Evolutionary conservation across 208 protist species (phyloP), one percentile per base, ranked within the genome.

Genomic region (Trypanosomatidae sp.): DNA sequence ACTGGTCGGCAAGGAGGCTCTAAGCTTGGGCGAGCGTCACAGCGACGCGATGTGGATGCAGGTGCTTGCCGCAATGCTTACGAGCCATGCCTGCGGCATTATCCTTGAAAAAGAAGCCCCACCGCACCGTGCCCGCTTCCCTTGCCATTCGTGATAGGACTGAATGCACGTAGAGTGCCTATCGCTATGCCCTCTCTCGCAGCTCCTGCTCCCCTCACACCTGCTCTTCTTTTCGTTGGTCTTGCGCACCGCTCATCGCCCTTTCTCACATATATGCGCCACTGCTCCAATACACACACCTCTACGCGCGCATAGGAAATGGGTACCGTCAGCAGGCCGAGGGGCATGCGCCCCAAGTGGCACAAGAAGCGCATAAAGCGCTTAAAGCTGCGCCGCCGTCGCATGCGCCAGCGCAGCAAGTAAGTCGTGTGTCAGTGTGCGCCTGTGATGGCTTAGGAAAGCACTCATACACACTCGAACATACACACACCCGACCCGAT

Each of bases 281-380:
- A 49, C 12, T 65, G 15, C 39, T 15, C 60, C 28, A 65, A 65
- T 33, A 46, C 60, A 44, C 60, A 65, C 30, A 65, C 60, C 36
- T 25, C 28, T 3, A 19, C 19, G 10, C 60, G 25, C 9, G 17
- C 60, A 44, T 30, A 71, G 46, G 71, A 69, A 65, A 94, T 94
- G 89, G 89, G 89, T 81, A 94, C 90, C 64, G 88, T 96, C 68
- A 91, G 87, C 81, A 83, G 92, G 64, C 92, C 92, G 46, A 76
- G 90, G 59, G 92, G 92, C 56, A 96, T 96, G 92, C 88, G 92
- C 81, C 92, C 92, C 49, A 96, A 96, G 86, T 96, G 92, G 92
- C 86, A 92, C 81, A 96, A 96, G 90, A 96, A 96, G 89, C 87
- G 92, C 82, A 90, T 97, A 92, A 94, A 97, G 87, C 90, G 92